Conservation (phyloP, 1,284 basidiomycete species). For the Ganoderma lingzhi region DNA sequence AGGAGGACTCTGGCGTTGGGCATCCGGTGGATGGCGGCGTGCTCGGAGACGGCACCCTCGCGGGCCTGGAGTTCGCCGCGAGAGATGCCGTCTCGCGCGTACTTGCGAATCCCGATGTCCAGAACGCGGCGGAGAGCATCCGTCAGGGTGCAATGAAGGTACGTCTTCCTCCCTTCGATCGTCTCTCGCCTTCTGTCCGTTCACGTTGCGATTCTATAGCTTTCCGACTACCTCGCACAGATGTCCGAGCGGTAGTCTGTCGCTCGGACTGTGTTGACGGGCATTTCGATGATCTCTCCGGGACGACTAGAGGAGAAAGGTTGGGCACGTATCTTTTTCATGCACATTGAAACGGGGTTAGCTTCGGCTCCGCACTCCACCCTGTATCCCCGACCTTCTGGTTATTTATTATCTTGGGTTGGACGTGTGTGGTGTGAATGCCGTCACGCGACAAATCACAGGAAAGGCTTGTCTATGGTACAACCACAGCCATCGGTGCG, state of each 20-base stretch:
- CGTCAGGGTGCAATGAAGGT: conserved; percentile 89
- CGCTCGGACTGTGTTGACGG: conserved; percentile 6
- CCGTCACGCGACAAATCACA: not conserved
- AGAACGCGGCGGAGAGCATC: conserved; percentile 87
- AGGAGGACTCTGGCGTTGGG: conserved; percentile 59
- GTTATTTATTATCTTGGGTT: conserved; percentile 29
- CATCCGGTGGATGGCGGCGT: conserved; percentile 56
- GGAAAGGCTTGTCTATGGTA: not conserved
- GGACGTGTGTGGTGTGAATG: not conserved
- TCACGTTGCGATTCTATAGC: conserved; percentile 45
- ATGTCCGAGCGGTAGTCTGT: conserved; percentile 66
- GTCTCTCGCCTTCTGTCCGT: not conserved
- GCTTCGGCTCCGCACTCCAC: conserved; percentile 21
- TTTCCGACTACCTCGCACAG: conserved; percentile 82
- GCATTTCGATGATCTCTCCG: conserved; percentile 6
- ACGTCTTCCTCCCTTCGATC: conserved; percentile 36
- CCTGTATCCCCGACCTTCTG: conserved; percentile 25
- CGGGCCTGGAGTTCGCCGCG: conserved; percentile 79
- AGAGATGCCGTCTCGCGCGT: conserved; percentile 83
- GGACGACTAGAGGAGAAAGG: conserved; percentile 13
- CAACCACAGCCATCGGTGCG: not conserved
- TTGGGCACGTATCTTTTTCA: conserved; percentile 14
- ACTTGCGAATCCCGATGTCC: conserved; percentile 90
- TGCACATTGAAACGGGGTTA: conserved; percentile 4
- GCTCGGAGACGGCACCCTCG: conserved; percentile 75